Evolutionary conservation across 2,329 filamentous ascomycete genomes (phyloP).

Genomic region (Fusarium brachygibbosum): DNA sequence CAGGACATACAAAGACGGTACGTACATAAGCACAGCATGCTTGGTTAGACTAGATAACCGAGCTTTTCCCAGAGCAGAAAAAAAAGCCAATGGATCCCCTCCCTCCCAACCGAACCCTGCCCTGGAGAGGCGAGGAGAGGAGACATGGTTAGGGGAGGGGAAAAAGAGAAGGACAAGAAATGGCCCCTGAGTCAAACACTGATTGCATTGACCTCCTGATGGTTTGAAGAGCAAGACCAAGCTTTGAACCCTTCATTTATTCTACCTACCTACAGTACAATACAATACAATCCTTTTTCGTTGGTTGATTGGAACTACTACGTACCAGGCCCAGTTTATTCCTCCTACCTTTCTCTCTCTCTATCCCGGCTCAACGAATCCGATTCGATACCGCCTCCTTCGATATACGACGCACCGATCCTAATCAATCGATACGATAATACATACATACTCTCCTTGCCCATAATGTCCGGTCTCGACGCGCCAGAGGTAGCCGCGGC

Average conservation of each 20-base stretch:
- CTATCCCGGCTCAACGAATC: conserved; percentile 12
- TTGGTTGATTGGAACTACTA: conserved; percentile 10
- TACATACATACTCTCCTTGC: too few relatives aligned
- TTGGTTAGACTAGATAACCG: conserved; percentile 18
- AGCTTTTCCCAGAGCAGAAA: conserved; percentile 36
- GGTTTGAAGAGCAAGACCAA: conserved; percentile 14
- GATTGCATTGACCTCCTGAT: conserved; percentile 20
- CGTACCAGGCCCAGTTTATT: conserved; percentile 40
- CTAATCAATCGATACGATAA: conserved; percentile 2
- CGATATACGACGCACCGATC: conserved; percentile 12
- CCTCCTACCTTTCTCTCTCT: neutral
- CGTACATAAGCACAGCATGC: neutral
- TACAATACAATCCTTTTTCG: conserved; percentile 18
- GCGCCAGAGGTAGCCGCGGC: conserved; percentile 71
- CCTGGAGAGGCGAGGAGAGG: neutral
- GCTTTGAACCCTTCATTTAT: conserved; percentile 25
- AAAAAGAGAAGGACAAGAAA: neutral
- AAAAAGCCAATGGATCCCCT: neutral
- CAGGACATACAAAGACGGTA: neutral
- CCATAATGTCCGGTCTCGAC: conserved; percentile 67
- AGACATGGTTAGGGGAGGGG: neutral
- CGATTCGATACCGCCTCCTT: conserved; percentile 24
- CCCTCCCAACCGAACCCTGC: neutral
- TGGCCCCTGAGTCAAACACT: conserved; percentile 24
- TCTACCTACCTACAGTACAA: neutral